Base-by-base conservation (phyloP, 2,329 filamentous ascomycete genomes). In the Neonectria faginata region DNA sequence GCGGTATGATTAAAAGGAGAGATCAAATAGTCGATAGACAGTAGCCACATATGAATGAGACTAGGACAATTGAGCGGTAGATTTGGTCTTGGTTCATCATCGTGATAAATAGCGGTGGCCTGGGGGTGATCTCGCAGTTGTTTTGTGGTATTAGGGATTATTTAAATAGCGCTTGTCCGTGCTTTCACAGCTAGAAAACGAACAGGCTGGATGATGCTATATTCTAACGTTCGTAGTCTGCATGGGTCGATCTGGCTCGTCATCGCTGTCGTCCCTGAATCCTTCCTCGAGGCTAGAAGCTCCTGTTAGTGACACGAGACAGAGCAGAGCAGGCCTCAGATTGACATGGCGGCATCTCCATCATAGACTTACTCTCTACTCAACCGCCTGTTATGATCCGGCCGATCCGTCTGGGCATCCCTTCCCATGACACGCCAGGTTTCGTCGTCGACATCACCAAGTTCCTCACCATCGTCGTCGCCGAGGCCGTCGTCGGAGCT, bases 331-430 rank as follows among this genome's bases (percentile, higher is more conserved):
- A 60, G 9, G 33, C 12, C 16, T 9, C 52, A 10, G 25, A 18
- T 14, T 47, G 31, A n/a, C 25, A 12, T 29, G 11, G 14, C 25
- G 48, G n/a, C 16, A 52, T 33, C 14, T 22, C 31, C 27, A 39
- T 33, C 3, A 31, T 3, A 20, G 5, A 81, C 85, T 76, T 78
- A 88, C 81, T 97, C 93, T 79, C 93, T 84, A 77, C 92, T 95
- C 66, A 97, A 74, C 67, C 93, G 84, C 70, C 87, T 82, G 47
- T 84, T 80, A 52, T 83, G 84, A 65, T 88, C 86, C 50, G 79
- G 78, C 51, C 78, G 77, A 11, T 75, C 74, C 33, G 79, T 75
- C 9, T 70, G 72, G 16, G 71, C 69, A 50, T 76, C 74, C 20
- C 73, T 69, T 65, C 80, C 80, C 27, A 84, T 75, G 53, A 79